Conservation (phyloP, 2,329 filamentous ascomycete genomes). For the Cylindrodendrum hubeiense region DNA sequence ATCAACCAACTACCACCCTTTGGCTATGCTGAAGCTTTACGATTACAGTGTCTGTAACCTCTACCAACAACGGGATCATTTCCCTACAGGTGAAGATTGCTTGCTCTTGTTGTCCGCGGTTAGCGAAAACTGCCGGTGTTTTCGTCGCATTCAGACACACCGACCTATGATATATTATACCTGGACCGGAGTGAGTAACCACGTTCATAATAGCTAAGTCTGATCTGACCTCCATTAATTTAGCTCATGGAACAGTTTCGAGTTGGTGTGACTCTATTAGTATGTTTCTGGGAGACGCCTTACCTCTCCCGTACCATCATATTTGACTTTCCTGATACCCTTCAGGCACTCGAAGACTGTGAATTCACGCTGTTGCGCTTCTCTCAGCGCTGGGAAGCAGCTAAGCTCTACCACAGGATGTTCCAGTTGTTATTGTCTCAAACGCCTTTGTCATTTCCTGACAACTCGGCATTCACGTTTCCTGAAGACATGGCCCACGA, state of each 20-base stretch:
- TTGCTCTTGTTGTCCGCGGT: not conserved
- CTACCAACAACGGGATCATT: not conserved
- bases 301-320: not conserved
- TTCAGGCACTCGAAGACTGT: conserved; percentile 1
- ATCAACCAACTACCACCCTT: not conserved
- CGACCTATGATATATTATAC: not conserved
- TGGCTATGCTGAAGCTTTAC: not conserved
- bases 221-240: not conserved
- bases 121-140: not conserved
- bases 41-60: conserved; percentile 1
- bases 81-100: not conserved
- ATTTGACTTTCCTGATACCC: not conserved
- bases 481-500: not conserved
- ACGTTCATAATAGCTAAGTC: not conserved
- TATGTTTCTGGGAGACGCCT: conserved; percentile 1
- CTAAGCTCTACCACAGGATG: not conserved
- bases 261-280: not conserved
- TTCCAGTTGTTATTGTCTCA: not conserved
- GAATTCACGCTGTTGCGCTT: not conserved
- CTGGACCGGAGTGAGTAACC: not conserved
- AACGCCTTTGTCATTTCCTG: not conserved
- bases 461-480: not conserved
- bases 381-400: not conserved
- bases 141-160: not conserved
- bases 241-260: not conserved